Evolutionary conservation across 2,329 filamentous ascomycete species (phyloP).

Genomic region (Clonostachys solani): DNA sequence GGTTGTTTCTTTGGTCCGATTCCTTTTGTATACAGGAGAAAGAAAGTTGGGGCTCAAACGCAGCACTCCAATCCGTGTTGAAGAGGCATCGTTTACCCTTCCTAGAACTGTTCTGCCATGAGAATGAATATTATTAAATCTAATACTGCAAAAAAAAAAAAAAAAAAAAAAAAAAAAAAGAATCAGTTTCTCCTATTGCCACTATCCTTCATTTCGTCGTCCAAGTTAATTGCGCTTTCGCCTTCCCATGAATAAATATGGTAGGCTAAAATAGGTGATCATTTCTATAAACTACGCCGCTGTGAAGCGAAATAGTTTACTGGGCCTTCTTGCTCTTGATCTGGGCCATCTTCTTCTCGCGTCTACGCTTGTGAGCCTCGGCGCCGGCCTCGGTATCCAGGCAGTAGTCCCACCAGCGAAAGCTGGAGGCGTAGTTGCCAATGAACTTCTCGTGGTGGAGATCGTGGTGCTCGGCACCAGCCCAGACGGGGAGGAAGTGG

Average conservation of each 20-base stretch:
- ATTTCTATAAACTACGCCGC: too few relatives aligned
- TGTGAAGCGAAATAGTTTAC: slow-evolving; percentile 29
- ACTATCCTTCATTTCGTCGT: neutral
- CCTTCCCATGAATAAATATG: too few relatives aligned
- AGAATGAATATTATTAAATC: slow-evolving; percentile 19
- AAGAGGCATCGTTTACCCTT: too few relatives aligned
- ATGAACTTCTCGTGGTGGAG: slow-evolving; percentile 98
- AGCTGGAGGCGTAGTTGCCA: slow-evolving; percentile 95
- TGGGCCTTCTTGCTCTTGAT: slow-evolving; percentile 60
- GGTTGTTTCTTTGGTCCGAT: too few relatives aligned
- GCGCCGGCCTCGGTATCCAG: slow-evolving; percentile 91
- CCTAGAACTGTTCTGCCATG: slow-evolving; percentile 2
- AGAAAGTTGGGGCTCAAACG: too few relatives aligned
- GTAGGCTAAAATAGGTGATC: too few relatives aligned
- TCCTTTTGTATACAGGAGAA: too few relatives aligned
- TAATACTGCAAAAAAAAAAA: neutral
- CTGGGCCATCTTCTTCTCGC: slow-evolving; percentile 69
- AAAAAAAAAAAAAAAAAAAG: neutral
- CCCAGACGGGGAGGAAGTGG: slow-evolving; percentile 97
- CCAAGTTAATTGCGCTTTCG: neutral
- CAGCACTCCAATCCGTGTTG: too few relatives aligned
- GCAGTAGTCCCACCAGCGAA: slow-evolving; percentile 97
- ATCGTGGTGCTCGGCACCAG: slow-evolving; percentile 94
- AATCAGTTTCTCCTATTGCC: neutral
- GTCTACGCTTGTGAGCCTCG: slow-evolving; percentile 78